phyloP scores from a whole-genome alignment of 805 yeast species.

The Candida xyloterini region DNA sequence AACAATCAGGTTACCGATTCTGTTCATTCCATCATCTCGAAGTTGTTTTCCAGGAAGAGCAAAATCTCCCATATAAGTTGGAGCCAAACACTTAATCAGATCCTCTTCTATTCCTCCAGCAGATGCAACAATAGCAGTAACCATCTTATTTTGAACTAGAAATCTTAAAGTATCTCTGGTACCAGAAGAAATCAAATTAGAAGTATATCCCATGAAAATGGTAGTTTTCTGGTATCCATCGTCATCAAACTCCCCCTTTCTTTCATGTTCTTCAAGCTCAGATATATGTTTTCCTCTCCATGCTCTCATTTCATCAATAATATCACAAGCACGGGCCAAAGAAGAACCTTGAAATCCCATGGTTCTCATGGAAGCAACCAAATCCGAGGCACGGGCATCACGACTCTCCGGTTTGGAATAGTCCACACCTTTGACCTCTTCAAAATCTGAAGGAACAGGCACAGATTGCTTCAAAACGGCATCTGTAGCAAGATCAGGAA shows the following conservation, averaged over 20 bases:
- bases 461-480: constrained; percentile 87
- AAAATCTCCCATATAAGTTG: constrained; percentile 93
- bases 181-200: constrained; percentile 93
- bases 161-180: constrained; percentile 85
- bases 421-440: constrained; percentile 83
- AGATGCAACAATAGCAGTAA: constrained; percentile 91
- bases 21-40: constrained; percentile 94
- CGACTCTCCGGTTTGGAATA: constrained; percentile 74
- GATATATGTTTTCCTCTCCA: constrained; percentile 87
- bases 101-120: constrained; percentile 99
- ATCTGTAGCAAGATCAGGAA: constrained; percentile 78
- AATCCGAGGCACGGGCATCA: constrained; percentile 74
- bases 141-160: constrained; percentile 90
- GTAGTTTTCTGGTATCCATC: constrained; percentile 81
- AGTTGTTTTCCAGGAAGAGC: constrained; percentile 73
- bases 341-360: constrained; percentile 98
- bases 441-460: constrained; percentile 79
- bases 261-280: constrained; percentile 64
- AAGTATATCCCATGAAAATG: constrained; percentile 93
- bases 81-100: constrained; percentile 92
- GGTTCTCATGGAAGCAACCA: constrained; percentile 77
- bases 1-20: constrained; percentile 94
- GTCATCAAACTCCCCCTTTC: constrained; percentile 74
- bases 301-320: constrained; percentile 84
- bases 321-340: constrained; percentile 84